Base-by-base conservation (phyloP, 257 asterid species). In the Jaltomata sinuosa region DNA sequence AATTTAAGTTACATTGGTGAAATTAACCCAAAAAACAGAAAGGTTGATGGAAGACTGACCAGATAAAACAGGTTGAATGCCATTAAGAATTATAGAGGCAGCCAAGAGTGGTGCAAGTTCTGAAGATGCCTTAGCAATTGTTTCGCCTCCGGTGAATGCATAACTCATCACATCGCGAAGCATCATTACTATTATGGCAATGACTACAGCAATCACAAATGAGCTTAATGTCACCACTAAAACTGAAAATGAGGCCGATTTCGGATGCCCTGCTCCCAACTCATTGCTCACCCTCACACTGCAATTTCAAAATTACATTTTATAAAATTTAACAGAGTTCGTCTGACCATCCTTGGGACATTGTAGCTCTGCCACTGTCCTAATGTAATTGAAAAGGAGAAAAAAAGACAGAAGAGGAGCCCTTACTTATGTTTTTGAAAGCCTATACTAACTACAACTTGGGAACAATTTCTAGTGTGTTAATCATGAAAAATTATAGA, bases 271-370 rank as follows among this genome's bases (percentile, higher is more conserved):
- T 1, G 91, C 90, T 62, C 89, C 87, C 4, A 89, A 88, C 83
- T 87, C 91, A 79, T 89, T 88, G 89, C 91, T 88, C 55, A 88
- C 85, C 67, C 91, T 86, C 32, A 88, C 88, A 71, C 91, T 88
- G 82, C 55, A 25, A 80, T 40, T 61, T 57, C 6, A 1, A 34
- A 14, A 36, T 9, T 1, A 3, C n/a, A 34, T 1, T 10, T n/a
- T n/a, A 14, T 5, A 50, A 27, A n/a, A 62, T 29, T 29, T 14
- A 14, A 62, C n/a, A 6, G 25, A 11, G 18, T 59, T 59, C 18
- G 27, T 3, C 31, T 55, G 29, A 59, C 1, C 16, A 22, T 34
- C 15, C 68, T 59, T 59, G 18, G 15, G 1, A 59, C 29, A 59
- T 11, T n/a, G 31, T n/a, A 11, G 62, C 22, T 50, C 19, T 2